Base-by-base conservation (phyloP, 2,329 filamentous ascomycete genomes). In the Aspergillus hiratsukae region DNA sequence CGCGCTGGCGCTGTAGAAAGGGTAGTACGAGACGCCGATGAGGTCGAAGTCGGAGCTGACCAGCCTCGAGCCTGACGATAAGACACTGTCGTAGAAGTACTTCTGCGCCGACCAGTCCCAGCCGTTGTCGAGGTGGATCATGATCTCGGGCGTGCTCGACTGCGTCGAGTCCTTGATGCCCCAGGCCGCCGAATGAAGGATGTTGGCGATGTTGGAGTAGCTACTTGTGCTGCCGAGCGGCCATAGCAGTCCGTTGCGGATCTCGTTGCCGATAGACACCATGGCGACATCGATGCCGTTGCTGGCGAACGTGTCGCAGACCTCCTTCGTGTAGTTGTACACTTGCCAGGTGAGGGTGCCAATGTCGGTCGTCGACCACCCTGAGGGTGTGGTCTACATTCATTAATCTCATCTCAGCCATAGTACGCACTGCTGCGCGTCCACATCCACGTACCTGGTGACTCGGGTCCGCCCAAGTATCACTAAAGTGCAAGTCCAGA, bases 121-220 rank as follows among this genome's bases (percentile, higher is more conserved):
- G n/a, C 87, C 87, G 65, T 89, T 87, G 69, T 90, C 87, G 3
- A 90, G 78, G 65, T 90, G 88, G 43, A 90, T 82, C 84, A 90
- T 85, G 70, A 90, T 88, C 67, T 86, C 82, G 1, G 87, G 85
- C 59, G 81, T 79, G 0, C 80, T 77, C 43, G 69, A 70, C 27
- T 88, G 73, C 3, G 72, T 75, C 4, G 83, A 87, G 64, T 87
- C 84, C 64, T 85, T 87, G 65, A 91, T 80, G 2, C 83, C 88
- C 56, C 77, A 81, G 0, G 83, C 78, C 0, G 84, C 87, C 6
- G 84, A 85, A 66, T 87, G 82, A 8, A 90, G 79, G 23, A 91
- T 76, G 0, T 75, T 73, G 0, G 86, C 86, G 31, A 89, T 81
- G 69, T 88, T 89, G 62, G 76, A 75, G 60, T 80, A 81, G 54